A percentile compares a stretch with the other conserved stretches of the same genome.
phyloP scores from a whole-genome alignment of 2,329 filamentous ascomycete genomes.

The Triangularia setosa region DNA sequence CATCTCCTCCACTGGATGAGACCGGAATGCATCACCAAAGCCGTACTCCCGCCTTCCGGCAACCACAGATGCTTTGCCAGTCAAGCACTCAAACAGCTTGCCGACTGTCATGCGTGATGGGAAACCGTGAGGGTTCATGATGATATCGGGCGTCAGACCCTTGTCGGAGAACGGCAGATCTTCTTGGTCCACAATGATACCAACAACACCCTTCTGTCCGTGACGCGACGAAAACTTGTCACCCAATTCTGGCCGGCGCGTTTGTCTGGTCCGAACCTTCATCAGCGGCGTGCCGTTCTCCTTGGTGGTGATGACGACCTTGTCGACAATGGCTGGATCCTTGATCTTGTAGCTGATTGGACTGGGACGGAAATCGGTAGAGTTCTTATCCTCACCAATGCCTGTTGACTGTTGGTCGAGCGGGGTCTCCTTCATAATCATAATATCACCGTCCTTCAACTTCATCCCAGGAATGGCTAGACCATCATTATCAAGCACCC shows the following conservation, averaged over 20 bases:
- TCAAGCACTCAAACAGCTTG: slow-evolving; percentile 92
- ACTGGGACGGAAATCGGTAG: slow-evolving; percentile 62
- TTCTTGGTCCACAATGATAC: slow-evolving; percentile 93
- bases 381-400: slow-evolving; percentile 62
- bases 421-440: slow-evolving; percentile 86
- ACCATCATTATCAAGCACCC: slow-evolving; percentile 77
- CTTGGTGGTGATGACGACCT: slow-evolving; percentile 88
- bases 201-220: slow-evolving; percentile 96
- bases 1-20: slow-evolving; percentile 85
- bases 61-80: slow-evolving; percentile 88
- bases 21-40: slow-evolving; percentile 72
- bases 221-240: slow-evolving; percentile 99
- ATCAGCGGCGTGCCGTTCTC: slow-evolving; percentile 82
- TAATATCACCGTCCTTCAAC: slow-evolving; percentile 74
- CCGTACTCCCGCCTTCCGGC: slow-evolving; percentile 85
- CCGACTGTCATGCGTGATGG: slow-evolving; percentile 99
- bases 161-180: slow-evolving; percentile 94
- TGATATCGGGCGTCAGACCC: slow-evolving; percentile 93
- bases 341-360: slow-evolving; percentile 76
- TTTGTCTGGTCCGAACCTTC: slow-evolving; percentile 96
- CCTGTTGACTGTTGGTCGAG: slow-evolving; percentile 71
- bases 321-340: slow-evolving; percentile 88
- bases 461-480: slow-evolving; percentile 81
- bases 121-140: slow-evolving; percentile 99
- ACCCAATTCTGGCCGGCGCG: slow-evolving; percentile 86